Percentiles rank a stretch among this genome's conserved stretches.
Evolutionary conservation across 2,329 filamentous ascomycete species (phyloP).

Genomic region (Epichloe hybrida): DNA sequence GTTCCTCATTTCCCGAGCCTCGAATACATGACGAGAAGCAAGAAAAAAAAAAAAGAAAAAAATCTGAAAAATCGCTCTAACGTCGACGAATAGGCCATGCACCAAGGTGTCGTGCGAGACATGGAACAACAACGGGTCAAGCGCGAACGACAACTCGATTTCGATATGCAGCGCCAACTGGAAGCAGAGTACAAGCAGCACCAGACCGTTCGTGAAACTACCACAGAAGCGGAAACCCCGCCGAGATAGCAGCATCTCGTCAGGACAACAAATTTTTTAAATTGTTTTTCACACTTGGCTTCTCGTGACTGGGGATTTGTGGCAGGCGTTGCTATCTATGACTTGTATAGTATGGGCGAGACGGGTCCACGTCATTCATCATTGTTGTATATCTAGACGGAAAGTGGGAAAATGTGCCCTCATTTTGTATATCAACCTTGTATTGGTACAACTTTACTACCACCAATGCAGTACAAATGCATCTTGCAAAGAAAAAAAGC

Average conservation of each 20-base stretch:
- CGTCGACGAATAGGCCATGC: constrained; percentile 59
- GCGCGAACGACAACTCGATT: constrained; percentile 81
- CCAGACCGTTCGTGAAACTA: constrained; percentile 55
- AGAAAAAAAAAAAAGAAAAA: neutral
- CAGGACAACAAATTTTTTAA: neutral
- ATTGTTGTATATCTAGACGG: neutral
- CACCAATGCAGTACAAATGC: neutral
- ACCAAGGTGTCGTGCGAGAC: constrained; percentile 83
- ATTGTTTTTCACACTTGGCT: no score
- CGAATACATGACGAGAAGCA: neutral
- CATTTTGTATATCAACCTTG: constrained; percentile 1
- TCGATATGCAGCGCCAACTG: constrained; percentile 75
- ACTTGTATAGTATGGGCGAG: neutral
- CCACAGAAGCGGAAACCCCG: constrained; percentile 12
- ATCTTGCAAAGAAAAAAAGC: neutral
- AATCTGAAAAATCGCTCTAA: neutral
- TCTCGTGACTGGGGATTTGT: no score
- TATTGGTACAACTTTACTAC: constrained; percentile 1
- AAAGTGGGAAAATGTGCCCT: neutral
- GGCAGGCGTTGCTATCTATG: no score
- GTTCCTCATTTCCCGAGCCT: neutral
- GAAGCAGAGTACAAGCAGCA: constrained; percentile 84
- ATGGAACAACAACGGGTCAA: constrained; percentile 89
- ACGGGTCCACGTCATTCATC: neutral
- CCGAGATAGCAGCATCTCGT: constrained; percentile 12